Percentiles rank a stretch among this genome's conserved stretches.
phyloP scores from a whole-genome alignment of 2,329 filamentous ascomycete species.

The Fusarium pseudocircinatum region DNA sequence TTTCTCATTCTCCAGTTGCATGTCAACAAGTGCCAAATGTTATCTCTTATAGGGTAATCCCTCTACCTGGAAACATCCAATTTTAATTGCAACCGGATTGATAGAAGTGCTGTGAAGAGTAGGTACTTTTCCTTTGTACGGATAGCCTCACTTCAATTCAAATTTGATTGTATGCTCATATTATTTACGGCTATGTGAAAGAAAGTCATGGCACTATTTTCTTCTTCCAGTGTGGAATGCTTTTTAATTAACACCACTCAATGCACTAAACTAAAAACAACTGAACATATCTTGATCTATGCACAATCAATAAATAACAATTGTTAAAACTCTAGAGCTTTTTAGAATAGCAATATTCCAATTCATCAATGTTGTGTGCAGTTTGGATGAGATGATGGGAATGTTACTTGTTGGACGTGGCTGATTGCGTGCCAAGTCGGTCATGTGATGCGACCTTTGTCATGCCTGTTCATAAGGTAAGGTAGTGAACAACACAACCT shows the following conservation, averaged over 20 bases:
- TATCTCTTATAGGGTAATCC: constrained; percentile 8
- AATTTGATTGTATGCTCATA: neutral
- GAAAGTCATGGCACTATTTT: rapidly evolving
- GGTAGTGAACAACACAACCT: neutral
- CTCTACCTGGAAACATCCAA: too few relatives aligned
- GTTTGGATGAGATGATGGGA: neutral
- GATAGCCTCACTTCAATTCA: neutral
- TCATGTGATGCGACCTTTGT: constrained; percentile 16
- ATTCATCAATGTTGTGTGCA: rapidly evolving
- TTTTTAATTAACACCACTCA: rapidly evolving
- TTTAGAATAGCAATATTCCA: rapidly evolving
- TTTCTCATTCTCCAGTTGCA: constrained; percentile 4
- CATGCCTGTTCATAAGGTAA: neutral
- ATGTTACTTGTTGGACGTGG: neutral
- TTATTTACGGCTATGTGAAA: rapidly evolving
- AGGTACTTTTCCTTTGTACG: rapidly evolving
- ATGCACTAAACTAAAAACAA: neutral
- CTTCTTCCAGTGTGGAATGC: neutral
- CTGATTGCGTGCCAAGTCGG: neutral
- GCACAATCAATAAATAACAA: neutral
- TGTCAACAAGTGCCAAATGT: neutral
- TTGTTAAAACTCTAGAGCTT: too few relatives aligned
- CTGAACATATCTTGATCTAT: rapidly evolving
- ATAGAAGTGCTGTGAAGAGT: neutral
- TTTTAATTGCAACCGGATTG: too few relatives aligned